These are phyloP conservation scores for Kwoniella newhampshirensis DNA, from an alignment of 768 basidiomycete genomes.

Conservation along the genomic window DNA sequence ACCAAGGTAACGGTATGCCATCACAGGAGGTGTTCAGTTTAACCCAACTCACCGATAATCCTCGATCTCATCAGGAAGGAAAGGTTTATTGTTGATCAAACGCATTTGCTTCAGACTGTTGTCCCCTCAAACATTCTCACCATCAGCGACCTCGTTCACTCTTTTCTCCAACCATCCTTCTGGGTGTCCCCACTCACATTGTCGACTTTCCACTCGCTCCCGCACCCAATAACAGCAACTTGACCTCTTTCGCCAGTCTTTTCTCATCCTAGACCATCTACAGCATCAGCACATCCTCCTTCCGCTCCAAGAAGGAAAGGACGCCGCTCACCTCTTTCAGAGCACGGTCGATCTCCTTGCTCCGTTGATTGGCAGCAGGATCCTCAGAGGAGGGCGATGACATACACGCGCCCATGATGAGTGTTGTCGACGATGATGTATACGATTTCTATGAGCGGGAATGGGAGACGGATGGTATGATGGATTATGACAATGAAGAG, in stretches of 20 bases:
- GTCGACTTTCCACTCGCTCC: constrained; percentile 94
- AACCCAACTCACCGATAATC: constrained; percentile 58
- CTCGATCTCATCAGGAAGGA: constrained; percentile 78
- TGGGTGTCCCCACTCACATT: constrained; percentile 53
- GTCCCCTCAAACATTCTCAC: too few species aligned
- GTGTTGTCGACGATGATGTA: neutral
- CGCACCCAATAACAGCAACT: constrained; percentile 87
- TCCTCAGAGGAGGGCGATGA: constrained; percentile 63
- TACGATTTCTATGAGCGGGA: too few species aligned
- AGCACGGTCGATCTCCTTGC: constrained; percentile 72
- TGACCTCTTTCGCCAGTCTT: constrained; percentile 60
- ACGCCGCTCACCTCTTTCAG: constrained; percentile 50
- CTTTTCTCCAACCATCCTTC: neutral
- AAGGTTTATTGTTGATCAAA: constrained; percentile 83
- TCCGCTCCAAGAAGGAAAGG: neutral
- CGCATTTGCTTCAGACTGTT: constrained; percentile 80
- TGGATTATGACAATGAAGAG: too few species aligned
- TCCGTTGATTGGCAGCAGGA: constrained; percentile 61
- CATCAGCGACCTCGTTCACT: neutral
- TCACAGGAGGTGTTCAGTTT: neutral
- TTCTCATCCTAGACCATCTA: constrained; percentile 64
- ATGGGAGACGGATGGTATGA: too few species aligned
- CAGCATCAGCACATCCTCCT: constrained; percentile 1
- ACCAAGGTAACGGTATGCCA: neutral
- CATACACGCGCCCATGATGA: constrained; percentile 73